A percentile compares a stretch with the other conserved stretches of the same genome.
Evolutionary conservation across 2,329 filamentous ascomycete genomes (phyloP).

Genomic region (Aspergillus ochraceoroseus): DNA sequence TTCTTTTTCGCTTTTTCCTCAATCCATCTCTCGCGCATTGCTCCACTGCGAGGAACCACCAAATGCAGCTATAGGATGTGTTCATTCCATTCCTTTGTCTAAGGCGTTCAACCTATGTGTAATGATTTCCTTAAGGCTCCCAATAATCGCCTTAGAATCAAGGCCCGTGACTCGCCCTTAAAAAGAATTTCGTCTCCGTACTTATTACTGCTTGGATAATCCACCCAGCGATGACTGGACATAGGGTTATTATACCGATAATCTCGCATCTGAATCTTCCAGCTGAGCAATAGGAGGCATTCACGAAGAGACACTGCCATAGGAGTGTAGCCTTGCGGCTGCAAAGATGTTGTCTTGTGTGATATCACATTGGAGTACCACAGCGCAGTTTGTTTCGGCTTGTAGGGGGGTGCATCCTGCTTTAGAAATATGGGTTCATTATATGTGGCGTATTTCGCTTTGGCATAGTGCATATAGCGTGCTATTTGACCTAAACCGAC

Average conservation of each 20-base stretch:
- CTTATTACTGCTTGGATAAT: no score
- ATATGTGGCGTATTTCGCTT: slow-evolving; percentile 1
- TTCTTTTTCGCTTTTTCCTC: no score
- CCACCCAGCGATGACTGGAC: no score
- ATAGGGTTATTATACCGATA: no score
- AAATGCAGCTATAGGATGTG: neutral
- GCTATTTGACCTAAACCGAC: neutral
- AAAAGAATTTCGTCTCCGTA: no score
- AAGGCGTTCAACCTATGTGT: no score
- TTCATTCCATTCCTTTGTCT: neutral
- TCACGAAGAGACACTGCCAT: neutral
- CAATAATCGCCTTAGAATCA: no score
- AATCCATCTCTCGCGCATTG: no score
- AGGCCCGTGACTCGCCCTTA: no score
- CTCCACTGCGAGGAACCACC: neutral
- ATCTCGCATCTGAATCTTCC: neutral
- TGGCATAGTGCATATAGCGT: neutral
- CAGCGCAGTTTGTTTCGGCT: neutral
- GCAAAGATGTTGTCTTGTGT: neutral
- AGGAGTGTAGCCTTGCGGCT: neutral
- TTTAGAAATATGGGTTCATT: neutral
- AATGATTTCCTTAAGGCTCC: no score
- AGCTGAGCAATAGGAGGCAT: neutral
- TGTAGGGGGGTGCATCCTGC: neutral
- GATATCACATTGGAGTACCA: neutral